Base-by-base conservation (phyloP, 495 filamentous ascomycete species). In the Sporormia fimetaria region DNA sequence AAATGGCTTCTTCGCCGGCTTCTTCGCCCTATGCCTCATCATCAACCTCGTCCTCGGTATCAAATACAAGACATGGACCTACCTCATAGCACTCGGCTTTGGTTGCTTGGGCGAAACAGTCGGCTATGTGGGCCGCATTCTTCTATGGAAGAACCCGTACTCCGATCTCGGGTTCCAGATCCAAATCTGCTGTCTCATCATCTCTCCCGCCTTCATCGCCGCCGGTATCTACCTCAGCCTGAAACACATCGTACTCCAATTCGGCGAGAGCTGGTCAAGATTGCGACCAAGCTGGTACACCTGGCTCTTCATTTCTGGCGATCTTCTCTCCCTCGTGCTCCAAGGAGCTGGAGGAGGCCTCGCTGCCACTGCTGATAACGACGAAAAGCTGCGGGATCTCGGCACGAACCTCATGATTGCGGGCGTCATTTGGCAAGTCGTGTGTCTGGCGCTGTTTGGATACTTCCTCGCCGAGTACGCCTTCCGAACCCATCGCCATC, bases 181-280 rank as follows among this genome's bases (percentile, higher is more conserved):
- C 4, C 60, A 64, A 44, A 64, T 64, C 33, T 52, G 71, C 47
- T 73, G 68, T 37, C 58, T 80, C 21, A 72, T 68, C 21, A 59
- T 71, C 25, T 68, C 62, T 0, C 75, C 75, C 3, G 67, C 71
- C 21, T 77, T 70, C 45, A 63, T 71, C 44, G 62, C 70, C 6
- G 74, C 71, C 1, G 71, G 65, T 18, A 70, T 78, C 42, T 80
- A 80, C 53, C 57, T 76, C 33, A 73, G 70, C 3, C 56, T 69
- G 27, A 60, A 66, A 37, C 47, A 55, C 34, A 64, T 59, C 20
- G 63, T 73, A 49, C 40, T 62, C 40, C 57, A 61, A 38, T 61
- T 75, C 45, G 67, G 65, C 26, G 57, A 59, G 4, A 55, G 63
- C 4, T 57, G 67, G 27, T 69, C 69, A 2, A 62, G 70, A 28